Conservation (phyloP, 2,329 filamentous ascomycete genomes). For the Clonostachys solani region DNA sequence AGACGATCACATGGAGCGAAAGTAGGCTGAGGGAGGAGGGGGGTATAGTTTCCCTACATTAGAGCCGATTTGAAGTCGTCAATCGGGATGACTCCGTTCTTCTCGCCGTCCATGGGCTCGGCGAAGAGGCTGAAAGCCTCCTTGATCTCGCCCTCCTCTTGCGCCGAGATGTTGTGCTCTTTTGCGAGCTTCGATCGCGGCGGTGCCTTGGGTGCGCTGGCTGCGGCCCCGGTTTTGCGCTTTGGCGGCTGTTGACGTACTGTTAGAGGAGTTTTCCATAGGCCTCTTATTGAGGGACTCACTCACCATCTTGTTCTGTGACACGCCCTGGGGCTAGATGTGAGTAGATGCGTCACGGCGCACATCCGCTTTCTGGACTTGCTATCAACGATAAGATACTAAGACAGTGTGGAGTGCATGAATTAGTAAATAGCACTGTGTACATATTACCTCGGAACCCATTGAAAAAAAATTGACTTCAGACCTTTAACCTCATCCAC, state of each 20-base stretch:
- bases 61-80: slow-evolving; percentile 68
- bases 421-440: too few species aligned
- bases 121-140: slow-evolving; percentile 86
- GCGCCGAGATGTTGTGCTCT: slow-evolving; percentile 79
- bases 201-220: slow-evolving; percentile 22
- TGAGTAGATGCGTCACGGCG: too few species aligned
- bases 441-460: too few species aligned
- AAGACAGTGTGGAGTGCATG: too few species aligned
- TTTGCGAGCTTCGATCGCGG: slow-evolving; percentile 84
- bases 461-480: too few species aligned
- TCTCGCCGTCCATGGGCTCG: slow-evolving; percentile 66
- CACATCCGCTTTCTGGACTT: too few species aligned
- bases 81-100: slow-evolving; percentile 64
- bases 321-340: background rate
- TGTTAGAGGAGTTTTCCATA: background rate
- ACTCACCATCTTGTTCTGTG: slow-evolving; percentile 1
- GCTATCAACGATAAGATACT: too few species aligned
- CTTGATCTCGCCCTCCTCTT: slow-evolving; percentile 84
- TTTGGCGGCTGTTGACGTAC: slow-evolving; percentile 1
- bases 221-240: slow-evolving; percentile 12
- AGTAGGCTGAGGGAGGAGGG: background rate
- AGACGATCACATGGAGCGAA: background rate
- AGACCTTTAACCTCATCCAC: too few species aligned
- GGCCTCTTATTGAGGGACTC: background rate
- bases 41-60: slow-evolving; percentile 47